Evolutionary conservation across 148 eudicot species (phyloP).

Genomic region (Arbutus unedo): DNA sequence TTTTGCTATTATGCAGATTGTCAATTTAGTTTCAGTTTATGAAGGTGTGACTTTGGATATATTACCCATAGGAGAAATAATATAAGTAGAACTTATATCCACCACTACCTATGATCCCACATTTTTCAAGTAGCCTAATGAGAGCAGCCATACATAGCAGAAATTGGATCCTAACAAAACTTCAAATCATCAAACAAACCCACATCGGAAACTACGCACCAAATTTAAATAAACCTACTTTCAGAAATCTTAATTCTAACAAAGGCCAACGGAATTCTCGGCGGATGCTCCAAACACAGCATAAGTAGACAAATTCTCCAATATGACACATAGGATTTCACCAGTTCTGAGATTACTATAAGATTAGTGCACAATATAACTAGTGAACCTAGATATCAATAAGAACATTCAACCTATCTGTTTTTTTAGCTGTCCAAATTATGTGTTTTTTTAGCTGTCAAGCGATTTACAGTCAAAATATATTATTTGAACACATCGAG

Average conservation of each 20-base stretch:
- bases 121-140: background rate
- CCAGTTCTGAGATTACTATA: background rate
- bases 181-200: background rate
- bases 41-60: background rate
- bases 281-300: background rate
- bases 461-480: too few relatives aligned
- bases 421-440: too few relatives aligned
- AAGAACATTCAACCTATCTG: too few relatives aligned
- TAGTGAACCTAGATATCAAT: background rate
- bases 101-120: background rate
- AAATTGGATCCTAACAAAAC: background rate
- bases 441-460: background rate
- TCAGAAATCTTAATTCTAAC: background rate
- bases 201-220: background rate
- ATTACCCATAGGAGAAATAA: background rate
- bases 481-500: too few relatives aligned
- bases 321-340: background rate
- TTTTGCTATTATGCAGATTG: too few relatives aligned
- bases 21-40: conserved; percentile 2
- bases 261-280: background rate
- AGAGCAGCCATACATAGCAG: background rate
- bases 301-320: background rate
- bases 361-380: conserved; percentile 4
- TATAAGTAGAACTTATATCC: background rate
- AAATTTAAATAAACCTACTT: background rate